These are phyloP conservation scores for Fraxinus quadrangulata DNA, from an alignment of 257 asterid genomes.

Conservation along the genomic window DNA sequence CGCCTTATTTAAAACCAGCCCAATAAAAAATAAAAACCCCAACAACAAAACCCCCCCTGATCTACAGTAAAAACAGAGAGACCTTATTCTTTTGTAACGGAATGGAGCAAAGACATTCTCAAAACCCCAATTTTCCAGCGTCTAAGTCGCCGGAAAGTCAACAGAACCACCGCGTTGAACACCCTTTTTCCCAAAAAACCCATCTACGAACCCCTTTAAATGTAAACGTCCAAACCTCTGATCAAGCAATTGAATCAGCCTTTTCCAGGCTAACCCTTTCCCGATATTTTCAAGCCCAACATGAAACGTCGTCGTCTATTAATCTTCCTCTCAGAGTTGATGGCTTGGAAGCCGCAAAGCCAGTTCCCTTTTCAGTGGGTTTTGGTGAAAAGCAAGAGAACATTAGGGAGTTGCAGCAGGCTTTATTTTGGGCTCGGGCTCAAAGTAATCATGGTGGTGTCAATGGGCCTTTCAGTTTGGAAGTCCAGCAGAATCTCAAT, in stretches of 20 bases:
- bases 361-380: conserved; percentile 17
- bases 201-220: conserved; percentile 15
- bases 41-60: conserved; percentile 29
- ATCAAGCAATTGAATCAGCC: conserved; percentile 44
- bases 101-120: conserved; percentile 44
- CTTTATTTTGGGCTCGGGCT: conserved; percentile 29
- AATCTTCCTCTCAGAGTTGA: conserved; percentile 10
- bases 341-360: background rate
- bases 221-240: background rate
- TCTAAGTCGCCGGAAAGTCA: conserved; percentile 25
- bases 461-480: conserved; percentile 37
- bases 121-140: conserved; percentile 28
- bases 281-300: conserved; percentile 26
- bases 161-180: background rate
- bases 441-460: conserved; percentile 16
- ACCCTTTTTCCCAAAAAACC: conserved; percentile 4
- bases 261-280: conserved; percentile 42
- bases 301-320: conserved; percentile 28
- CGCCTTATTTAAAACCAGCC: background rate
- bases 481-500: conserved; percentile 47
- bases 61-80: conserved; percentile 6
- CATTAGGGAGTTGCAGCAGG: conserved; percentile 29
- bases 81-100: conserved; percentile 18
- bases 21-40: conserved; percentile 16
- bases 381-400: conserved; percentile 21